These are phyloP conservation scores for Colletotrichum cereale DNA, from an alignment of 2,329 filamentous ascomycete genomes.

Conservation along the genomic window DNA sequence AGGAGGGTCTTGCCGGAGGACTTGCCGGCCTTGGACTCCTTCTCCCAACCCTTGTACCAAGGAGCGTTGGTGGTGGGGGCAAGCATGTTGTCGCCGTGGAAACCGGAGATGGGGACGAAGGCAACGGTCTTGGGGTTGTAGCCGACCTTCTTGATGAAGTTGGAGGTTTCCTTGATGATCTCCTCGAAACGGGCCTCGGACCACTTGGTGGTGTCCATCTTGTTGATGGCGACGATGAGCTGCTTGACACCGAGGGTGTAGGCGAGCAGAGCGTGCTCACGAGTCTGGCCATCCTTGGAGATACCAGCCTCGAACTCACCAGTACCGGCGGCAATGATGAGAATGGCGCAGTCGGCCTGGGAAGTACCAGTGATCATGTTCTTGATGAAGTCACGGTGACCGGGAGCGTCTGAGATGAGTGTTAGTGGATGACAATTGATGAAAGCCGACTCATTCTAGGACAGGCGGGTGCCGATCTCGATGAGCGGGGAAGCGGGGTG, in stretches of 20 bases:
- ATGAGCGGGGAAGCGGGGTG: not conserved
- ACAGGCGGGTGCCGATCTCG: not conserved
- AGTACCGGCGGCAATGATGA: conserved; percentile 99
- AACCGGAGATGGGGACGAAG: conserved; percentile 99
- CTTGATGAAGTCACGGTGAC: conserved; percentile 99
- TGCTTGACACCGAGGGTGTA: conserved; percentile 99
- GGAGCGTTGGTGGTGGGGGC: conserved; percentile 89
- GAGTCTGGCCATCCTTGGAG: conserved; percentile 99
- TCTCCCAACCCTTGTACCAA: conserved; percentile 99
- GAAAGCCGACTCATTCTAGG: not conserved
- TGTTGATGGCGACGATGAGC: conserved; percentile 99
- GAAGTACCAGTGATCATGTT: conserved; percentile 99
- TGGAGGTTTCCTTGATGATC: conserved; percentile 99
- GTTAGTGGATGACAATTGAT: conserved; percentile 3
- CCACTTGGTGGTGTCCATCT: conserved; percentile 99
- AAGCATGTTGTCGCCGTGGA: conserved; percentile 99
- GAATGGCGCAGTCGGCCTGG: conserved; percentile 99
- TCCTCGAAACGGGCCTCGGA: conserved; percentile 95
- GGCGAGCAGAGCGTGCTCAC: conserved; percentile 99
- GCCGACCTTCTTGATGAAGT: conserved; percentile 99
- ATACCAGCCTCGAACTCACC: conserved; percentile 99
- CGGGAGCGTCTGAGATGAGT: conserved; percentile 80
- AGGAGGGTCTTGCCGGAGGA: conserved; percentile 95
- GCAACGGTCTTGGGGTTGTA: conserved; percentile 99
- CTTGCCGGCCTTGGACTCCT: conserved; percentile 94